Percentiles rank a stretch among this genome's conserved stretches.
Conservation (phyloP, 805 yeast genomes). For the Metschnikowia aberdeeniae region DNA sequence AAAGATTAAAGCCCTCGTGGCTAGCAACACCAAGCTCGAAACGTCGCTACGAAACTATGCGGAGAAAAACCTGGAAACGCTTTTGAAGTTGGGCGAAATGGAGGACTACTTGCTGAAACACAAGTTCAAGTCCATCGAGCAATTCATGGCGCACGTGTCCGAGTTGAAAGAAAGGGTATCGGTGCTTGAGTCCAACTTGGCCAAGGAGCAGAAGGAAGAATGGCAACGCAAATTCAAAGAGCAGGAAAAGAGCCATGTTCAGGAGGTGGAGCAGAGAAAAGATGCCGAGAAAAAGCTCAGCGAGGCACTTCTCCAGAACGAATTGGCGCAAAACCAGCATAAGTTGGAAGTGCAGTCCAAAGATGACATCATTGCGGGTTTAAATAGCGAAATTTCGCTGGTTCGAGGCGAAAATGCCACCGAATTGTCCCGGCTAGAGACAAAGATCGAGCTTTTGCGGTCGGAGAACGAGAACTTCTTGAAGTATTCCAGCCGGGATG, state of each 20-base stretch:
- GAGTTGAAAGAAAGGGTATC: constrained; percentile 13
- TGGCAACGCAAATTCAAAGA: constrained; percentile 27
- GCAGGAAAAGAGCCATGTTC: constrained; percentile 20
- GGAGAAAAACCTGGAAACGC: constrained; percentile 28
- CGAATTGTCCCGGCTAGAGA: constrained; percentile 61
- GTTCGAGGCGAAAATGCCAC: constrained; percentile 31
- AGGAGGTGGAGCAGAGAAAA: constrained; percentile 22
- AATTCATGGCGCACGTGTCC: constrained; percentile 22
- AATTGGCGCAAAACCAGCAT: constrained; percentile 20
- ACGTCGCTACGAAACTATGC: constrained; percentile 25
- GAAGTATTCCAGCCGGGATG: constrained; percentile 4
- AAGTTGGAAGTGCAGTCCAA: constrained; percentile 34
- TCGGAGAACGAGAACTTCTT: constrained; percentile 49
- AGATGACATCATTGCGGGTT: constrained; percentile 28
- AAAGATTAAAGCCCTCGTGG: constrained; percentile 57
- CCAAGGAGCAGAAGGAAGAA: constrained; percentile 16
- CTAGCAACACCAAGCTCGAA: constrained; percentile 28
- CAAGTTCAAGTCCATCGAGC: constrained; percentile 27
- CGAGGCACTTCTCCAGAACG: constrained; percentile 32
- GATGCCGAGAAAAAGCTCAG: constrained; percentile 21
- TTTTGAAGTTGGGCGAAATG: constrained; percentile 36
- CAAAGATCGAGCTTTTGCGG: constrained; percentile 64
- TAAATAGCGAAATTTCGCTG: constrained; percentile 27
- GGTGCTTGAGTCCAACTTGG: constrained; percentile 16
- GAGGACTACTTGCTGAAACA: constrained; percentile 28